Conservation (phyloP, 2,329 filamentous ascomycete genomes). For the Claviceps pazoutovae region DNA sequence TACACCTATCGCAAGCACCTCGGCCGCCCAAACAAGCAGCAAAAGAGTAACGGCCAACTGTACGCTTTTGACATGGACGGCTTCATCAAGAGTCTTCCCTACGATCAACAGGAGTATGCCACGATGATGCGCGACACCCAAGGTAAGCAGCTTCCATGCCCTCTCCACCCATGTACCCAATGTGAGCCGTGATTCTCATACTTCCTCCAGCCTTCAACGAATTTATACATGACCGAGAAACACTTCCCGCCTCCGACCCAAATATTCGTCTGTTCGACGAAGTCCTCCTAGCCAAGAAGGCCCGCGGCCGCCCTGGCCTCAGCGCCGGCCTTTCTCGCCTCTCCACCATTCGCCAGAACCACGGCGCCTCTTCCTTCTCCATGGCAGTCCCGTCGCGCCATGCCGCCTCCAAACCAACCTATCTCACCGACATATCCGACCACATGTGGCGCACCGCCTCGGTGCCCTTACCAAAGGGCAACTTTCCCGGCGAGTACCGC, state of each 20-base stretch:
- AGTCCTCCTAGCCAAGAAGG: constrained; percentile 66
- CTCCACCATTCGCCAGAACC: constrained; percentile 43
- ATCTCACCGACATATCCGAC: constrained; percentile 58
- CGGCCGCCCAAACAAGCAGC: constrained; percentile 43
- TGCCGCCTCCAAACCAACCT: constrained; percentile 32
- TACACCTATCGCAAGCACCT: constrained; percentile 54
- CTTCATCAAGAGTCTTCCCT: constrained; percentile 49
- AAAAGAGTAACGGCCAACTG: constrained; percentile 45
- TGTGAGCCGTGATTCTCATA: too few species aligned
- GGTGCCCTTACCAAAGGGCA: constrained; percentile 44
- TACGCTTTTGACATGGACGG: constrained; percentile 53
- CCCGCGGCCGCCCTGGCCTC: constrained; percentile 49
- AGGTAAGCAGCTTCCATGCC: constrained; percentile 27
- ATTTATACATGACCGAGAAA: constrained; percentile 73
- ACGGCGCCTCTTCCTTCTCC: constrained; percentile 28
- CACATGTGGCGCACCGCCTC: constrained; percentile 65
- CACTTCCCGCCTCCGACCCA: constrained; percentile 44
- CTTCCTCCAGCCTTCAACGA: constrained; percentile 47
- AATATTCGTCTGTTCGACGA: constrained; percentile 69
- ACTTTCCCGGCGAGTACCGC: constrained; percentile 49
- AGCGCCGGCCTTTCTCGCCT: constrained; percentile 50
- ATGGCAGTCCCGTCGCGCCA: constrained; percentile 21
- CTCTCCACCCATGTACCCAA: too few species aligned
- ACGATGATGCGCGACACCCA: constrained; percentile 53
- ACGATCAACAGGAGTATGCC: constrained; percentile 52